Conservation (phyloP, 306 rosid genomes). For the Bauhinia variegata region DNA sequence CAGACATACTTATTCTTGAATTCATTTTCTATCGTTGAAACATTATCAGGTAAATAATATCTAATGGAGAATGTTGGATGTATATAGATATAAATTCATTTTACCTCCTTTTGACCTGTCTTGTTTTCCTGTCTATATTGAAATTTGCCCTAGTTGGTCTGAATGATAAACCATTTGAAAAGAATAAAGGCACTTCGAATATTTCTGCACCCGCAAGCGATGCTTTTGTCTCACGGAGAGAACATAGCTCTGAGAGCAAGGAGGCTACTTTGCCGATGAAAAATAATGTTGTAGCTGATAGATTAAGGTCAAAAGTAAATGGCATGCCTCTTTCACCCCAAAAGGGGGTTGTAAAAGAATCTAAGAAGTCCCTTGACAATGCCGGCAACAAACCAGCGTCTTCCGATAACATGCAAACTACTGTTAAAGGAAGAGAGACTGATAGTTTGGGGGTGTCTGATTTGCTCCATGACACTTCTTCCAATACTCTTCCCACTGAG, state of each 20-base stretch:
- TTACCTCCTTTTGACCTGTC: slow-evolving; percentile 40
- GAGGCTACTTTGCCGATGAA: slow-evolving; percentile 61
- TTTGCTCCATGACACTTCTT: slow-evolving; percentile 54
- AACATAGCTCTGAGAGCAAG: slow-evolving; percentile 50
- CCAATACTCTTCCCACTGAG: slow-evolving; percentile 85
- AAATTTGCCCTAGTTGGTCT: slow-evolving; percentile 61
- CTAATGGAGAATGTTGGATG: slow-evolving; percentile 36
- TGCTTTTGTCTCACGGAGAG: slow-evolving; percentile 46
- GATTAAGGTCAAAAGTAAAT: slow-evolving; percentile 57
- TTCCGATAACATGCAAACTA: slow-evolving; percentile 43
- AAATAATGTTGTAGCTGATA: slow-evolving; percentile 56
- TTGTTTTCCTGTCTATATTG: slow-evolving; percentile 33
- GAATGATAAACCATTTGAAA: slow-evolving; percentile 65
- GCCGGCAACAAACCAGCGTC: slow-evolving; percentile 49
- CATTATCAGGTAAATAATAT: slow-evolving; percentile 77
- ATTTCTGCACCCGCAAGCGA: slow-evolving; percentile 47
- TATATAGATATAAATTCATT: slow-evolving; percentile 19
- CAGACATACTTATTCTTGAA: slow-evolving; percentile 91
- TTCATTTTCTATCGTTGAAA: slow-evolving; percentile 91
- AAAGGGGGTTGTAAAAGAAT: slow-evolving; percentile 44
- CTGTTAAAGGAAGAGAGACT: slow-evolving; percentile 51
- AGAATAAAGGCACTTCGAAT: slow-evolving; percentile 56
- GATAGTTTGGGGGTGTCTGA: slow-evolving; percentile 48
- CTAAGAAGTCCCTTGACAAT: slow-evolving; percentile 42
- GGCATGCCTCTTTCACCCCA: slow-evolving; percentile 50